Percentiles rank a stretch among this genome's conserved stretches.
phyloP scores from a whole-genome alignment of 139 green algal genomes.

The Coelastrella sp. region DNA sequence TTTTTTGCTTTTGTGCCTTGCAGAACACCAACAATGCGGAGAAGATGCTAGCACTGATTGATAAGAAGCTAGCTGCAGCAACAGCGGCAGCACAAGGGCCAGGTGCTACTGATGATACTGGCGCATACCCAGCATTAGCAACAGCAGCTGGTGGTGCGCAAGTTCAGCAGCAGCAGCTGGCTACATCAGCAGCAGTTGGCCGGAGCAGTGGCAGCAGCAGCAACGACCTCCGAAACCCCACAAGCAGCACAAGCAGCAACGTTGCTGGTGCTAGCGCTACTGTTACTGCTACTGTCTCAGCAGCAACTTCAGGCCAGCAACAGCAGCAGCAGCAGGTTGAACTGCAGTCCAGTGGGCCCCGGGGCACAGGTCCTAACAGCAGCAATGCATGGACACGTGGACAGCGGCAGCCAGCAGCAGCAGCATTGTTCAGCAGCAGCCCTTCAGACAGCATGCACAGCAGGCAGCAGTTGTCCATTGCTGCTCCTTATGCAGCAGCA shows the following conservation, averaged over 20 bases:
- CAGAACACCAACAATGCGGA: conserved; percentile 22
- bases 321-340: conserved; percentile 10
- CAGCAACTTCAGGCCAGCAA: neutral
- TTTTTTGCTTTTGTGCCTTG: neutral
- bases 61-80: conserved; percentile 1
- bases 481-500: neutral
- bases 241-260: neutral
- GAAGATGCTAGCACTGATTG: neutral
- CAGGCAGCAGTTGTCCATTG: neutral
- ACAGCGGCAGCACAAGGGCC: neutral
- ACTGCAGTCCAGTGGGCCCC: neutral
- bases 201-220: neutral
- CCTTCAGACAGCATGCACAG: neutral
- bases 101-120: neutral
- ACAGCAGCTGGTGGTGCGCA: neutral
- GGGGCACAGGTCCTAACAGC: neutral
- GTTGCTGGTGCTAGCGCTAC: neutral
- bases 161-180: neutral
- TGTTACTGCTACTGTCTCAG: neutral
- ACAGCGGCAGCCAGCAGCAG: neutral
- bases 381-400: neutral
- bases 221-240: neutral
- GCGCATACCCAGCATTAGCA: neutral
- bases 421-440: neutral
- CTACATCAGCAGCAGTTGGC: neutral